A percentile compares a stretch with the other conserved stretches of the same genome.
These are phyloP conservation scores for Geotrichum bryndzae DNA, from an alignment of 1,139 yeast species.

Conservation along the genomic window DNA sequence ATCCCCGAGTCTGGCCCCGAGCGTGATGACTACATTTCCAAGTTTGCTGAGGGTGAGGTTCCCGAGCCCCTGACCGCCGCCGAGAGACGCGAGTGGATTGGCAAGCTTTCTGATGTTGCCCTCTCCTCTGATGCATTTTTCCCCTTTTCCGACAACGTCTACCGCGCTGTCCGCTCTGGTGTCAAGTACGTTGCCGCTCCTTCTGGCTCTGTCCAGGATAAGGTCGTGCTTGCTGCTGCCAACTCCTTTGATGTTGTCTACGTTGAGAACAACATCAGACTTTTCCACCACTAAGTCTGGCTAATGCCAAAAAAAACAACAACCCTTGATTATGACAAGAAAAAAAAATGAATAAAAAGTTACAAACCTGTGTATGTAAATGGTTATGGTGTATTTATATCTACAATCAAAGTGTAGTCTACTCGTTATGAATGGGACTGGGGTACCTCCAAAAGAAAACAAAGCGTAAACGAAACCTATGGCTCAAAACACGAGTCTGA, in stretches of 20 bases:
- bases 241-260: conserved; percentile 81
- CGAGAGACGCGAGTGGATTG: conserved; percentile 85
- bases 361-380: background rate
- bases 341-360: background rate
- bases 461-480: no score
- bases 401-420: background rate
- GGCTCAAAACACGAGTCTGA: no score
- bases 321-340: background rate
- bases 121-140: conserved; percentile 96
- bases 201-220: conserved; percentile 95
- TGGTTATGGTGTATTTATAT: background rate
- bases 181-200: conserved; percentile 96
- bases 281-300: conserved; percentile 78
- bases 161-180: conserved; percentile 95
- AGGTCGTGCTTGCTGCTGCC: conserved; percentile 93
- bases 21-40: conserved; percentile 83
- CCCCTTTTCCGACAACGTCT: conserved; percentile 99
- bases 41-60: conserved; percentile 56
- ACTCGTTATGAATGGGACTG: no score
- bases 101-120: conserved; percentile 75
- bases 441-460: no score
- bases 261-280: conserved; percentile 91
- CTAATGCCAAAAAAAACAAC: background rate
- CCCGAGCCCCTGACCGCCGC: conserved; percentile 77
- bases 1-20: conserved; percentile 91